Conservation (phyloP, 2,329 filamentous ascomycete genomes). For the Aureobasidium sp. region DNA sequence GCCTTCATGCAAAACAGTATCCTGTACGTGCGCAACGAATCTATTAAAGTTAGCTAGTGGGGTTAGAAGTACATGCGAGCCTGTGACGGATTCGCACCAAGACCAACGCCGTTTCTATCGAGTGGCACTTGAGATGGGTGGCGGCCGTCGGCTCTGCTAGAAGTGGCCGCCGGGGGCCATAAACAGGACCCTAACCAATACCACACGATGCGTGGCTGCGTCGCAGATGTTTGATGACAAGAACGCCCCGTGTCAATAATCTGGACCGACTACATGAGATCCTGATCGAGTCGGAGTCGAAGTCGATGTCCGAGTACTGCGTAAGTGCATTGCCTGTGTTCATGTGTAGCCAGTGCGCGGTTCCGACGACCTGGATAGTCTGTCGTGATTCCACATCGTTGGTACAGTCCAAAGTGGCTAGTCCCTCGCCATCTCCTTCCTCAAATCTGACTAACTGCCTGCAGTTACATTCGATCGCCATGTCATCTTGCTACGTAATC, state of each 20-base stretch:
- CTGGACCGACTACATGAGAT: neutral
- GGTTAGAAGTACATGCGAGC: conserved; percentile 1
- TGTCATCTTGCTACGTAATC: neutral
- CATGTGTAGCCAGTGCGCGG: neutral
- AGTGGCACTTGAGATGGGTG: neutral
- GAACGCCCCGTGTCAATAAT: too few species aligned
- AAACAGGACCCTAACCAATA: neutral
- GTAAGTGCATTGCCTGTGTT: neutral
- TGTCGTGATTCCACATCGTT: neutral
- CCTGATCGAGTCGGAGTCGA: neutral
- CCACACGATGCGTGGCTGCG: too few species aligned
- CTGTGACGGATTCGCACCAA: conserved; percentile 5
- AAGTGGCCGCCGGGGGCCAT: neutral
- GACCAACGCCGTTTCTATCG: conserved; percentile 1
- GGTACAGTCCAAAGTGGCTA: neutral
- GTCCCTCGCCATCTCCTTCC: neutral
- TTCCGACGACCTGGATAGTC: neutral
- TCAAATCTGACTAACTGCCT: neutral
- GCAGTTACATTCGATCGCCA: neutral
- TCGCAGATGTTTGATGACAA: too few species aligned
- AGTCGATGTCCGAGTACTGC: neutral
- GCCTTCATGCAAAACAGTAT: neutral
- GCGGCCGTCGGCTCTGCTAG: neutral
- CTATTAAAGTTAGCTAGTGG: neutral
- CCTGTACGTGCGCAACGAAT: conserved; percentile 4